These are phyloP conservation scores for Rosa hybrid DNA, from an alignment of 331 rosid genomes.

Conservation along the genomic window DNA sequence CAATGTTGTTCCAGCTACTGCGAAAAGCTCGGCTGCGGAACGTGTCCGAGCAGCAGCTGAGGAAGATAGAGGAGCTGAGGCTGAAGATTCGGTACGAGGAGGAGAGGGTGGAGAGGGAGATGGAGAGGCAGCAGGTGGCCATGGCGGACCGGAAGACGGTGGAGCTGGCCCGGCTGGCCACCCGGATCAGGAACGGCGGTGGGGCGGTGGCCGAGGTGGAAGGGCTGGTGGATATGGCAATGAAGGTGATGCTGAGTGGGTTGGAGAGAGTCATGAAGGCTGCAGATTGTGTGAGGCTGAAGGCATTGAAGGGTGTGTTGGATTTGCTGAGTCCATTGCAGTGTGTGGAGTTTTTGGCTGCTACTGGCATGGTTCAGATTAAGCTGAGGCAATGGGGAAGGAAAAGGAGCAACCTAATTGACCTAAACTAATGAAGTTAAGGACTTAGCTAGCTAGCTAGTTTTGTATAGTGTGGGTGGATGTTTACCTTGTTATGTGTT, in stretches of 20 bases:
- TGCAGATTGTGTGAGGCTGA: conserved; percentile 75
- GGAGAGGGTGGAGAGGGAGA: conserved; percentile 63
- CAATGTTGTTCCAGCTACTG: conserved; percentile 37
- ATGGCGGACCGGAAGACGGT: conserved; percentile 59
- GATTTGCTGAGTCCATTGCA: conserved; percentile 63
- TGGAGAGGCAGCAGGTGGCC: conserved; percentile 79
- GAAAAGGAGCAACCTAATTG: conserved; percentile 17
- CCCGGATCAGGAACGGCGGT: conserved; percentile 3
- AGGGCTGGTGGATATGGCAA: conserved; percentile 37
- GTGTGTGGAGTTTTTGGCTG: conserved; percentile 62
- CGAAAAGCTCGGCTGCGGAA: conserved; percentile 4
- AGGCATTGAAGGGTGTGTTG: conserved; percentile 57
- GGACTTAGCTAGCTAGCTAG: background rate
- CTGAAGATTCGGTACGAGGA: conserved; percentile 48
- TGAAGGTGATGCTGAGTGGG: conserved; percentile 45
- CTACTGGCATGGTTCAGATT: conserved; percentile 38
- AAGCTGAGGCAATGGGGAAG: conserved; percentile 46
- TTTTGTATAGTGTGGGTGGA: background rate
- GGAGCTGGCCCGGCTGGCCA: conserved; percentile 31
- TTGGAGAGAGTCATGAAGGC: conserved; percentile 67
- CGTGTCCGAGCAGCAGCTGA: conserved; percentile 42
- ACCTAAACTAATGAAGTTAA: background rate
- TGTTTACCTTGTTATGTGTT: conserved; percentile 1
- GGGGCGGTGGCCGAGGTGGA: conserved; percentile 2
- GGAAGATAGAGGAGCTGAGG: conserved; percentile 41